These are phyloP conservation scores for Mycoemilia scoparia DNA, from an alignment of 192 early-diverging fungal genomes.

Conservation along the genomic window DNA sequence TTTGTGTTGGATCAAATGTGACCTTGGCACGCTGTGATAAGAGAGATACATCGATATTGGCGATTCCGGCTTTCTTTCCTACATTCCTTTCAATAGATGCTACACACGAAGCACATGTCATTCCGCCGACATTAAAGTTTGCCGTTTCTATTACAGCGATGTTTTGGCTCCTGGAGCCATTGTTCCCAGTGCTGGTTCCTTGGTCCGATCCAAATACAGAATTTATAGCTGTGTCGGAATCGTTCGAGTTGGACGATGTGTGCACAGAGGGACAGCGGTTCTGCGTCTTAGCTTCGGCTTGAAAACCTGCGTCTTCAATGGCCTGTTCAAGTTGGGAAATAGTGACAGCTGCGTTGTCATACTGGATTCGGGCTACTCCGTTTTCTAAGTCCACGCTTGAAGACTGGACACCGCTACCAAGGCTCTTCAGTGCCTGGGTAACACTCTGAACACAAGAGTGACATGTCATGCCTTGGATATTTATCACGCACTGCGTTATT, in stretches of 20 bases:
- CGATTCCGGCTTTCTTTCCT: slow-evolving; percentile 35
- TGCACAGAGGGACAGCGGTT: neutral
- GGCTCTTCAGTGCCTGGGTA: slow-evolving; percentile 30
- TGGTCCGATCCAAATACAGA: slow-evolving; percentile 1
- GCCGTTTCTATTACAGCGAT: slow-evolving; percentile 6
- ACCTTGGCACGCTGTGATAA: slow-evolving; percentile 66
- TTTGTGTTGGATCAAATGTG: slow-evolving; percentile 32
- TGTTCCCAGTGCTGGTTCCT: no score
- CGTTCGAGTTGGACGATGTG: neutral
- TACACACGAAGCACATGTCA: slow-evolving; percentile 95
- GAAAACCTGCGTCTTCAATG: slow-evolving; percentile 50
- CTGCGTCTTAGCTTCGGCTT: slow-evolving; percentile 19
- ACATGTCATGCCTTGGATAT: slow-evolving; percentile 55
- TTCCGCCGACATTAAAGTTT: slow-evolving; percentile 64
- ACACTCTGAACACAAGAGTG: slow-evolving; percentile 63
- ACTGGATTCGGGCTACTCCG: slow-evolving; percentile 36
- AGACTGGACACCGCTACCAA: slow-evolving; percentile 32
- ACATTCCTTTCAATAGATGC: slow-evolving; percentile 62
- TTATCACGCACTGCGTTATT: neutral
- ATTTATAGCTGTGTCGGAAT: neutral
- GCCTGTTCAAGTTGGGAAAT: slow-evolving; percentile 26
- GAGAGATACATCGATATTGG: slow-evolving; percentile 62
- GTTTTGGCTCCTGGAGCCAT: no score
- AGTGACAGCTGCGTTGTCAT: slow-evolving; percentile 16
- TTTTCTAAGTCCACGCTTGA: slow-evolving; percentile 35